A percentile compares a stretch with the other conserved stretches of the same genome.
These are phyloP conservation scores for Pontederia crassipes DNA, from an alignment of 176 grass and related monocot genomes.

Conservation along the genomic window DNA sequence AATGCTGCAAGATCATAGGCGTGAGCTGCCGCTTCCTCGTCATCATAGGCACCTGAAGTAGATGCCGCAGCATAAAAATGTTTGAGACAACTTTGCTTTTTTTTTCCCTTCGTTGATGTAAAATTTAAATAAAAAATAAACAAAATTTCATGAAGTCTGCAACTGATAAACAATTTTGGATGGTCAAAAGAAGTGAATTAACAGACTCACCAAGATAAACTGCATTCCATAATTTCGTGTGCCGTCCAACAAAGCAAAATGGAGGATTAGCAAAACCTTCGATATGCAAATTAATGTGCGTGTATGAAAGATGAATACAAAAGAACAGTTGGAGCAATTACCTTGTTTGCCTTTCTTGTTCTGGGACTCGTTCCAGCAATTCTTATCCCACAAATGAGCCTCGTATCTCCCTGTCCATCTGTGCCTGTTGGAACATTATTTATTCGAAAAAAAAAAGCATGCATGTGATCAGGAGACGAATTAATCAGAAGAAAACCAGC, in stretches of 20 bases:
- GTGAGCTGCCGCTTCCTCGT: slow-evolving; percentile 64
- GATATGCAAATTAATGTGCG: background rate
- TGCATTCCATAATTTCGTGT: background rate
- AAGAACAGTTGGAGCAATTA: background rate
- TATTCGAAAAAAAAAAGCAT: background rate
- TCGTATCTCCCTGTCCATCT: slow-evolving; percentile 75
- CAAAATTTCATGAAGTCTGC: background rate
- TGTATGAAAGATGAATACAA: background rate
- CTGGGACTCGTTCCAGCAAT: slow-evolving; percentile 16
- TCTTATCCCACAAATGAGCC: slow-evolving; percentile 88
- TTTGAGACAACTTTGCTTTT: background rate
- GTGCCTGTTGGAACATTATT: slow-evolving; percentile 28
- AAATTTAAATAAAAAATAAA: background rate
- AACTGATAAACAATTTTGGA: background rate
- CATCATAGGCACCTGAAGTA: slow-evolving; percentile 45
- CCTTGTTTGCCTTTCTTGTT: background rate
- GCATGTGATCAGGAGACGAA: too few relatives aligned
- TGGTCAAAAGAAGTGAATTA: background rate
- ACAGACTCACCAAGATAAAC: slow-evolving; percentile 3
- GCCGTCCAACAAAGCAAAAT: too few relatives aligned
- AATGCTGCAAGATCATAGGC: slow-evolving; percentile 85
- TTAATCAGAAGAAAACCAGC: too few relatives aligned
- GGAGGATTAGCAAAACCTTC: too few relatives aligned
- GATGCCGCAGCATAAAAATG: background rate
- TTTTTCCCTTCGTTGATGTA: background rate